Conservation (phyloP, 2,329 filamentous ascomycete genomes). For the Penicillium hesseltinei region DNA sequence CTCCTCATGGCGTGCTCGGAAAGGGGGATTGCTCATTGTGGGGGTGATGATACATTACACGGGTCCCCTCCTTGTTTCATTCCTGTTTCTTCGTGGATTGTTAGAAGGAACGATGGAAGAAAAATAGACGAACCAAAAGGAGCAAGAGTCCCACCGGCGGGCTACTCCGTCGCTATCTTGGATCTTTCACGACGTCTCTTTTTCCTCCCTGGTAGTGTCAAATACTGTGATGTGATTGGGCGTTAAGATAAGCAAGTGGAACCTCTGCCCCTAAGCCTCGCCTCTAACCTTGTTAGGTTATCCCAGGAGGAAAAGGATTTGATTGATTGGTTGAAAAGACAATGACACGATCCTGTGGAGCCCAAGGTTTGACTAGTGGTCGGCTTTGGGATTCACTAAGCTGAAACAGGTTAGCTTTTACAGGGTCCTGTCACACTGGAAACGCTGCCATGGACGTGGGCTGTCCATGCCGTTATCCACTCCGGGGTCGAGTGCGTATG, state of each 20-base stretch:
- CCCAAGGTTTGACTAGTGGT: slow-evolving; percentile 13
- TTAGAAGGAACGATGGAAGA: not conserved
- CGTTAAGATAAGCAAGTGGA: slow-evolving; percentile 26
- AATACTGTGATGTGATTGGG: slow-evolving; percentile 15
- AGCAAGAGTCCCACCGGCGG: not conserved
- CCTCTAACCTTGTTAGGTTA: slow-evolving; percentile 13
- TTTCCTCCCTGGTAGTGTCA: not conserved
- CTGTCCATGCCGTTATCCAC: slow-evolving; percentile 7
- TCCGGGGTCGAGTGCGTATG: slow-evolving; percentile 17
- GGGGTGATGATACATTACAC: not conserved
- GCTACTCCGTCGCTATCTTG: not conserved
- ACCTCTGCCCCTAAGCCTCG: slow-evolving; percentile 10
- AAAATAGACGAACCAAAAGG: not conserved
- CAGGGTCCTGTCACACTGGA: slow-evolving; percentile 15
- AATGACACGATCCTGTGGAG: slow-evolving; percentile 23
- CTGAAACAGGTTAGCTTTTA: slow-evolving; percentile 10
- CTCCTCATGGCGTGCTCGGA: slow-evolving; percentile 22
- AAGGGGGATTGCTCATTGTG: slow-evolving; percentile 25
- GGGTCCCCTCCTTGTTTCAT: not conserved
- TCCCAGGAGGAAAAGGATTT: slow-evolving; percentile 3
- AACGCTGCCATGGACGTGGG: not conserved
- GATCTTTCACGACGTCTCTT: not conserved
- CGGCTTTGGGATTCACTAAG: slow-evolving; percentile 13
- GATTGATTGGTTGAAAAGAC: slow-evolving; percentile 9
- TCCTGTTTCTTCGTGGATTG: not conserved